Evolutionary conservation across 768 basidiomycete species (phyloP).

Genomic region (Suillus weaverae): DNA sequence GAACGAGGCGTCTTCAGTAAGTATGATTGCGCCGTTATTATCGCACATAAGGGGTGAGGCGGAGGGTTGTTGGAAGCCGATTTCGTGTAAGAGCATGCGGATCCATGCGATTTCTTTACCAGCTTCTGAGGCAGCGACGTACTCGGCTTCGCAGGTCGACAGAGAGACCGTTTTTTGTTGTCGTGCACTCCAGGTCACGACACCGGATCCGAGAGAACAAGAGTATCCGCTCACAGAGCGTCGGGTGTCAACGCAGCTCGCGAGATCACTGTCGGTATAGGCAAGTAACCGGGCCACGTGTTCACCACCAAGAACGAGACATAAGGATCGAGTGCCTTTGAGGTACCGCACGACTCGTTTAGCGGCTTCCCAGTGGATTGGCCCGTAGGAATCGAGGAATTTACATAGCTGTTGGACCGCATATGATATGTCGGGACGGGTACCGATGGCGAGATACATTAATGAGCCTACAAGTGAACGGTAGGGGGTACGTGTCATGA

Average conservation of each 20-base stretch:
- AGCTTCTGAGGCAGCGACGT: slow-evolving; percentile 36
- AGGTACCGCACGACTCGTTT: slow-evolving; percentile 20
- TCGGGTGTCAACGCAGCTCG: slow-evolving; percentile 24
- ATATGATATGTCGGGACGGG: slow-evolving; percentile 32
- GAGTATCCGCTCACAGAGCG: slow-evolving; percentile 22
- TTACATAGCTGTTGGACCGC: slow-evolving; percentile 17
- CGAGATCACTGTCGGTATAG: slow-evolving; percentile 30
- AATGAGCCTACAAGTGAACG: slow-evolving; percentile 17
- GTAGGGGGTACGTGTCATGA: not conserved
- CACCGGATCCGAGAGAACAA: slow-evolving; percentile 25
- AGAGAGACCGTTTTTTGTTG: slow-evolving; percentile 39
- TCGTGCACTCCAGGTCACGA: slow-evolving; percentile 33
- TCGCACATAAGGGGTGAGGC: slow-evolving; percentile 19
- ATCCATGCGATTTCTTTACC: slow-evolving; percentile 40
- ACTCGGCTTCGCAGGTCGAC: slow-evolving; percentile 47
- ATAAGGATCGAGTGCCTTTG: not conserved
- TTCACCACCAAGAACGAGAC: slow-evolving; percentile 13
- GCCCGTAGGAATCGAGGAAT: slow-evolving; percentile 11
- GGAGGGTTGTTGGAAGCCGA: slow-evolving; percentile 3
- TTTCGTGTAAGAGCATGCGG: slow-evolving; percentile 18
- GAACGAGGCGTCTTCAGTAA: slow-evolving; percentile 34
- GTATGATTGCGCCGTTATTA: slow-evolving; percentile 37
- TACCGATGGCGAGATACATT: slow-evolving; percentile 29
- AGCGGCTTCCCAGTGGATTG: slow-evolving; percentile 13
- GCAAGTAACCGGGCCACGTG: slow-evolving; percentile 13